These are phyloP conservation scores for Pyrenophora tritici-repentis DNA, from an alignment of 2,329 filamentous ascomycete species.

Conservation along the genomic window DNA sequence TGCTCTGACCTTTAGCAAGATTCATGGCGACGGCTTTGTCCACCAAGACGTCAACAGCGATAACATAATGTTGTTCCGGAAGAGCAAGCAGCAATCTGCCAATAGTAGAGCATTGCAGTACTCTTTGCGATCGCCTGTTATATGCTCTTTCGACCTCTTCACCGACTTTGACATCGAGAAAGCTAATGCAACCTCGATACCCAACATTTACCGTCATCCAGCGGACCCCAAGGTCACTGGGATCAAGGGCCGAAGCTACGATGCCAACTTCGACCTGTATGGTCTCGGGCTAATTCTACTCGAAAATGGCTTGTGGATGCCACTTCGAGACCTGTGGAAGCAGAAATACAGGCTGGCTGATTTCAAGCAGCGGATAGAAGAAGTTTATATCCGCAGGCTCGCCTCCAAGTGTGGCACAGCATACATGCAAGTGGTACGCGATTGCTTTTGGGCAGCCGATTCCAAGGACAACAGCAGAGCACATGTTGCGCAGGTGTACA, in stretches of 20 bases:
- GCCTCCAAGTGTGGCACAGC: constrained; percentile 72
- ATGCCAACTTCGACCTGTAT: constrained; percentile 66
- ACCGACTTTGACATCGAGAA: constrained; percentile 59
- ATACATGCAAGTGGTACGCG: constrained; percentile 75
- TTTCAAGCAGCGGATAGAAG: constrained; percentile 68
- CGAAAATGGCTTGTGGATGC: constrained; percentile 77
- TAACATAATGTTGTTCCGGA: constrained; percentile 68
- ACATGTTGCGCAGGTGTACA: constrained; percentile 41
- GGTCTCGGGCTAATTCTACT: constrained; percentile 74
- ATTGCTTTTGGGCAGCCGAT: constrained; percentile 73
- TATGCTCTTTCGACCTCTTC: constrained; percentile 78
- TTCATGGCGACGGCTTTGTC: constrained; percentile 70
- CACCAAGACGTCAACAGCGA: constrained; percentile 72
- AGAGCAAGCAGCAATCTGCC: constrained; percentile 52
- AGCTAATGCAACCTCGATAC: constrained; percentile 45
- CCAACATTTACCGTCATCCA: constrained; percentile 70
- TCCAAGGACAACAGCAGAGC: constrained; percentile 38
- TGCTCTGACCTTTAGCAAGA: constrained; percentile 71
- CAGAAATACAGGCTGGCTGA: constrained; percentile 63
- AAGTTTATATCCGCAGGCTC: constrained; percentile 67
- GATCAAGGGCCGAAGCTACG: constrained; percentile 32
- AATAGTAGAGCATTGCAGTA: constrained; percentile 48
- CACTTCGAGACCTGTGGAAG: constrained; percentile 63
- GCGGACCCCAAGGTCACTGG: constrained; percentile 53
- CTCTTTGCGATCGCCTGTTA: constrained; percentile 69